Percentiles rank a stretch among this genome's conserved stretches.
These are phyloP conservation scores for Xylariaceae sp. DNA, from an alignment of 2,329 filamentous ascomycete genomes.

Conservation along the genomic window DNA sequence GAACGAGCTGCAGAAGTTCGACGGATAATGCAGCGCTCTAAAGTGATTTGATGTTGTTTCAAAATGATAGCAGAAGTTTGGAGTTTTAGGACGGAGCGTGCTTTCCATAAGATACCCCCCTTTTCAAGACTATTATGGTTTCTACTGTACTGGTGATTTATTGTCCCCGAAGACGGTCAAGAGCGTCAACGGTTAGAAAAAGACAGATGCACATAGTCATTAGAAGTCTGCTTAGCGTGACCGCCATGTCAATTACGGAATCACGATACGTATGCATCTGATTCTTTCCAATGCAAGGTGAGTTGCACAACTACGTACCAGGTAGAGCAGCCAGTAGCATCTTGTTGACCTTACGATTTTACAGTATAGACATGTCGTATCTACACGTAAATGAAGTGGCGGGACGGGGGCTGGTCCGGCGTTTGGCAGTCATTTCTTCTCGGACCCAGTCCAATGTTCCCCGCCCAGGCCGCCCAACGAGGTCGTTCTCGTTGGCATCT, in stretches of 20 bases:
- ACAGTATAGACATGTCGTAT: no score
- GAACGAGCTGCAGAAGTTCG: conserved; percentile 21
- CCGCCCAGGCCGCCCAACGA: no score
- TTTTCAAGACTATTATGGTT: no score
- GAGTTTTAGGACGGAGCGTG: neutral
- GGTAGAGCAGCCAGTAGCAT: no score
- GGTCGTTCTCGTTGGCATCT: no score
- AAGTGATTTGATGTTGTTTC: conserved; percentile 1
- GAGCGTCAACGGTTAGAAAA: no score
- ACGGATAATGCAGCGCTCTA: conserved; percentile 20
- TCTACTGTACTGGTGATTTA: no score
- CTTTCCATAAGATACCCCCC: conserved; percentile 16
- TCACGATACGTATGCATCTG: neutral
- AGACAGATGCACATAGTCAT: neutral
- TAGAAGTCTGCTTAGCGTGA: neutral
- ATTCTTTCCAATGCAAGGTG: conserved; percentile 7
- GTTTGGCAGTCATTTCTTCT: no score
- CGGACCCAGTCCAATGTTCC: no score
- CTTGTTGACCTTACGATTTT: no score
- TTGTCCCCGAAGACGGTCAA: no score
- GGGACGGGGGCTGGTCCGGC: no score
- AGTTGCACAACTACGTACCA: conserved; percentile 12
- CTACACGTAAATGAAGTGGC: neutral
- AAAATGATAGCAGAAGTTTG: neutral
- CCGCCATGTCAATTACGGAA: conserved; percentile 11